Conservation (phyloP, 345 rosid genomes). For the Salix dunnii region DNA sequence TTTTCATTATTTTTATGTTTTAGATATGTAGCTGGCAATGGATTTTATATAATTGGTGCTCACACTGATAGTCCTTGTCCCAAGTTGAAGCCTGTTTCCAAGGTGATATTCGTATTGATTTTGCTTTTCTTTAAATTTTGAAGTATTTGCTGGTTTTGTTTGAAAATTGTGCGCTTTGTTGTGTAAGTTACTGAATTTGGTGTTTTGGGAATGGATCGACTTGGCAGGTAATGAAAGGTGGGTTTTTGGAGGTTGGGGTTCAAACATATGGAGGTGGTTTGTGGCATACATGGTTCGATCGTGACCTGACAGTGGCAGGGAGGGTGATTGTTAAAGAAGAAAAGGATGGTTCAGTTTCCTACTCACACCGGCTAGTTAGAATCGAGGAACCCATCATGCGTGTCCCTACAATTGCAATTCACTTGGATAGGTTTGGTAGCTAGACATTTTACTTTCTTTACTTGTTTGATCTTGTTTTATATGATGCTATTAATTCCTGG, state of each 20-base stretch:
- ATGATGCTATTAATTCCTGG: background rate
- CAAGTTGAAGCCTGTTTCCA: conserved; percentile 87
- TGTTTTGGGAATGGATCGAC: conserved; percentile 5
- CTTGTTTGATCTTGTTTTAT: background rate
- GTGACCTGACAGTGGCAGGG: conserved; percentile 94
- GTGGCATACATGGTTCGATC: conserved; percentile 99
- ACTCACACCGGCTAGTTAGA: conserved; percentile 69
- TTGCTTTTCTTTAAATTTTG: background rate
- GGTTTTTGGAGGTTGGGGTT: conserved; percentile 84
- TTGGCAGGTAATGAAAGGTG: conserved; percentile 69
- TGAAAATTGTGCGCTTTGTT: background rate
- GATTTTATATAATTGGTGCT: conserved; percentile 81
- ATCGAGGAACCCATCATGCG: conserved; percentile 87
- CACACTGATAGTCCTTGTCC: conserved; percentile 97
- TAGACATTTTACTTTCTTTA: background rate
- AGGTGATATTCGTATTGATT: conserved; percentile 36
- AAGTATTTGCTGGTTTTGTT: background rate
- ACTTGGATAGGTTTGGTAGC: conserved; percentile 69
- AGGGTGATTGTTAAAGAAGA: conserved; percentile 66
- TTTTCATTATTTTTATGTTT: background rate
- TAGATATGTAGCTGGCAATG: conserved; percentile 92
- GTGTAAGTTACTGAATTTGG: background rate
- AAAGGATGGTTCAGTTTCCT: conserved; percentile 52
- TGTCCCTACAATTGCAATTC: conserved; percentile 89
- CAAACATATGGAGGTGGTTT: conserved; percentile 93